phyloP scores from a whole-genome alignment of 768 basidiomycete species.

The Rubroboletus pulcherrimus region DNA sequence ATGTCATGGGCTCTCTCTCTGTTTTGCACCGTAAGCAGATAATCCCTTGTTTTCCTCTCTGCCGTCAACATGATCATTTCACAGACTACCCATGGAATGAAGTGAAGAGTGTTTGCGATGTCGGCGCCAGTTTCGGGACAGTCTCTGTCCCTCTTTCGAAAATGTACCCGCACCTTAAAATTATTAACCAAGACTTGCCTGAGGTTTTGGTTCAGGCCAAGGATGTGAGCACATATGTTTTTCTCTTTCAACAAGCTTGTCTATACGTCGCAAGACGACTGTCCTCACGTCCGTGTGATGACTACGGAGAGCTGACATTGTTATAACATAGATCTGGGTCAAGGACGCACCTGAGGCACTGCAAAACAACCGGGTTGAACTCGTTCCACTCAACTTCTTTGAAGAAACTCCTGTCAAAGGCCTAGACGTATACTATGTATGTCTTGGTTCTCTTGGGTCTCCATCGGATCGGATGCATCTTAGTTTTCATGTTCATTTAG shows the following conservation, averaged over 20 bases:
- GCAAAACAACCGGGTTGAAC: conserved; percentile 12
- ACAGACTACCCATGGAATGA: conserved; percentile 27
- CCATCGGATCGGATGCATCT: not conserved
- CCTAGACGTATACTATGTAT: conserved; percentile 26
- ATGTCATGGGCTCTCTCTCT: conserved; percentile 22
- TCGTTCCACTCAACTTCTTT: conserved; percentile 21
- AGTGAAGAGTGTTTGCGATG: conserved; percentile 25
- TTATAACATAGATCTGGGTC: conserved; percentile 13
- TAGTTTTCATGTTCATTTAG: conserved; percentile 5
- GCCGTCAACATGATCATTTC: not conserved
- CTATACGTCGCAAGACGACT: not conserved
- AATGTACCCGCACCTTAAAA: conserved; percentile 25
- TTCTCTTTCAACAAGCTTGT: not conserved
- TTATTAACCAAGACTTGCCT: conserved; percentile 29
- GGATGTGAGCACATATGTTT: conserved; percentile 7
- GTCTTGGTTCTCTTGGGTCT: not conserved
- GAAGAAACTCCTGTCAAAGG: conserved; percentile 14
- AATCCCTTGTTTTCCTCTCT: not conserved
- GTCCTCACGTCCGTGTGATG: too few relatives aligned
- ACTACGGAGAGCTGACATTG: not conserved
- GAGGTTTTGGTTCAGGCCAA: conserved; percentile 22
- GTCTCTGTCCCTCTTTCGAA: conserved; percentile 28
- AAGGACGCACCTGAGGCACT: conserved; percentile 17
- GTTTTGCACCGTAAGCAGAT: conserved; percentile 20
- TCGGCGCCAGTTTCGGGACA: conserved; percentile 29